A percentile compares a stretch with the other conserved stretches of the same genome.
Conservation (phyloP, 2,329 filamentous ascomycete species). For the Pseudogymnoascus sp. region DNA sequence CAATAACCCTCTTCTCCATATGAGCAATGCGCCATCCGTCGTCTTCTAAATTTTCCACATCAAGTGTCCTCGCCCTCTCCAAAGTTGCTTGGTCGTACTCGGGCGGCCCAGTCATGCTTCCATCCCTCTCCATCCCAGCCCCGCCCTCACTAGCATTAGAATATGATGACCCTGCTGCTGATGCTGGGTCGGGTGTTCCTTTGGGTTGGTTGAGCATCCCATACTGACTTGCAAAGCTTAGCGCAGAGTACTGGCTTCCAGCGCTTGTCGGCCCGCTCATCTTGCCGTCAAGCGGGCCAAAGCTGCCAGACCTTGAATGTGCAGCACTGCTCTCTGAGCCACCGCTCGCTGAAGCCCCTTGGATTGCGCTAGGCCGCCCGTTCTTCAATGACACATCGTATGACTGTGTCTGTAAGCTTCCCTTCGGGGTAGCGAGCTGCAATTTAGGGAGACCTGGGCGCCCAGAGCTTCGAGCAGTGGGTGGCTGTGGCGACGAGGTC, state of each 20-base stretch:
- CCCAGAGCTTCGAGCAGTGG: conserved; percentile 33
- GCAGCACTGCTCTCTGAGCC: conserved; percentile 72
- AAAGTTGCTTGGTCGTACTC: conserved; percentile 72
- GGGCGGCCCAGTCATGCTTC: conserved; percentile 66
- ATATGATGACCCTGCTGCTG: conserved; percentile 76
- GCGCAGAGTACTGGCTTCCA: conserved; percentile 74
- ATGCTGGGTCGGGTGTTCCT: conserved; percentile 74
- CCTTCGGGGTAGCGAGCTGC: conserved; percentile 81
- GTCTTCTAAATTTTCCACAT: conserved; percentile 92
- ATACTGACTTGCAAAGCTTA: conserved; percentile 69
- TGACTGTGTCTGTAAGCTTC: conserved; percentile 57
- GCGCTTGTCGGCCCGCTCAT: conserved; percentile 77
- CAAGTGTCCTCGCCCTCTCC: conserved; percentile 72
- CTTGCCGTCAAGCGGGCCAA: conserved; percentile 65
- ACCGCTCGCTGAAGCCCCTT: conserved; percentile 55
- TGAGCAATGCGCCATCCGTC: conserved; percentile 93
- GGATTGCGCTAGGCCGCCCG: conserved; percentile 32
- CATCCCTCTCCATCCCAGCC: conserved; percentile 71
- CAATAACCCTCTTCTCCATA: conserved; percentile 75
- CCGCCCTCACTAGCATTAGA: conserved; percentile 72
- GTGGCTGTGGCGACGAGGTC: conserved; percentile 31
- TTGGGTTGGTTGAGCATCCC: conserved; percentile 41
- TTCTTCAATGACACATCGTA: conserved; percentile 44
- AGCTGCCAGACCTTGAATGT: conserved; percentile 76
- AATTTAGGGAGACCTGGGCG: conserved; percentile 64